A percentile compares a stretch with the other conserved stretches of the same genome.
phyloP scores from a whole-genome alignment of 2,329 filamentous ascomycete genomes.

The Neonectria sp. region DNA sequence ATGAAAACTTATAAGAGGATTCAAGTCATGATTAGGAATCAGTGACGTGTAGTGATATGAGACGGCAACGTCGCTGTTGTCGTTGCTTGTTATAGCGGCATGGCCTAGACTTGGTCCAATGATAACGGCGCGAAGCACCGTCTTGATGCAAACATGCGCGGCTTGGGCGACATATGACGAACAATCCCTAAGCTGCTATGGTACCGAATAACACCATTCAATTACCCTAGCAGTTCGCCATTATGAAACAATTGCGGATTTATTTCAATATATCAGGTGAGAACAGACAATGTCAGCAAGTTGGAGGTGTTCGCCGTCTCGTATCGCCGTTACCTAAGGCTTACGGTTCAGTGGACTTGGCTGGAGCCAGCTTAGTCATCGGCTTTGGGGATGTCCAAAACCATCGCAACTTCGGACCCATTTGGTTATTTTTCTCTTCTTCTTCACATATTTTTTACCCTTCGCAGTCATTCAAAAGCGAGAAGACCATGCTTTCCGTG shows the following conservation, averaged over 20 bases:
- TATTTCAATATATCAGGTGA: background rate
- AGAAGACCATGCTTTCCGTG: slow-evolving; percentile 53
- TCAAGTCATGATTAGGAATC: background rate
- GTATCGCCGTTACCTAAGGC: background rate
- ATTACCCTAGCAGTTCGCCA: background rate
- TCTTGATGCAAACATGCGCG: slow-evolving; percentile 15
- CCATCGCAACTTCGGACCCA: slow-evolving; percentile 30
- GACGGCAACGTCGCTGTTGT: slow-evolving; percentile 9
- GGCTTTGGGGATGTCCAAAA: slow-evolving; percentile 16
- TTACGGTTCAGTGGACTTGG: slow-evolving; percentile 1
- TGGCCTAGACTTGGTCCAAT: slow-evolving; percentile 23
- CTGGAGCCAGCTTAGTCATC: slow-evolving; percentile 42
- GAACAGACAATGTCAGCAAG: background rate
- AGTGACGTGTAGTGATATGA: slow-evolving; percentile 5
- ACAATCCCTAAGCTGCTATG: background rate
- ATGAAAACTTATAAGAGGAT: background rate
- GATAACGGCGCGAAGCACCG: slow-evolving; percentile 8
- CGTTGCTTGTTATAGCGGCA: slow-evolving; percentile 10
- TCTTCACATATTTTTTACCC: slow-evolving; percentile 62
- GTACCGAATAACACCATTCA: background rate
- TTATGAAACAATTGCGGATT: background rate
- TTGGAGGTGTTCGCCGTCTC: background rate
- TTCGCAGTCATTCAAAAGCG: slow-evolving; percentile 56
- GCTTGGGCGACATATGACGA: slow-evolving; percentile 7
- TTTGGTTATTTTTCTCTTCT: slow-evolving; percentile 40